Evolutionary conservation across 176 grass and related monocot genomes (phyloP).

Genomic region (Themeda triandra): DNA sequence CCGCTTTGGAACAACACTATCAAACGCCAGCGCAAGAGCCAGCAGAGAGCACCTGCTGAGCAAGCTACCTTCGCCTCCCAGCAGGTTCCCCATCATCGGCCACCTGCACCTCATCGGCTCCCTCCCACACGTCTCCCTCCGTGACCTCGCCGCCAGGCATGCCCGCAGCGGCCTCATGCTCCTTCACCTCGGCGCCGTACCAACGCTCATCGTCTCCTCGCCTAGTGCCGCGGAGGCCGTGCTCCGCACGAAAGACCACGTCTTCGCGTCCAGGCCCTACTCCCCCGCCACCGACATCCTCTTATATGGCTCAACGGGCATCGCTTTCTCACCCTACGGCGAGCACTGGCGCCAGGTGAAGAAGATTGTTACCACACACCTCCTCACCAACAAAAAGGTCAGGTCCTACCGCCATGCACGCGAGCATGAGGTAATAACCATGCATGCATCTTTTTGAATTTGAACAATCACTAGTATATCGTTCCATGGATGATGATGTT

Average conservation of each 20-base stretch:
- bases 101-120: slow-evolving; percentile 31
- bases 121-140: slow-evolving; percentile 29
- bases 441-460: too few relatives aligned
- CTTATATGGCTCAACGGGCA: background rate
- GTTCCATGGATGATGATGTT: too few relatives aligned
- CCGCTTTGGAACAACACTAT: background rate
- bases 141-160: slow-evolving; percentile 12
- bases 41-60: background rate
- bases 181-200: slow-evolving; percentile 43
- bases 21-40: too few relatives aligned
- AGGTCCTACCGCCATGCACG: background rate
- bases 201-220: slow-evolving; percentile 35
- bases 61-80: slow-evolving; percentile 33
- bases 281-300: background rate
- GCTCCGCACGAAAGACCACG: background rate
- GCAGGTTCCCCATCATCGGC: slow-evolving; percentile 30
- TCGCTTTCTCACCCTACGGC: too few relatives aligned
- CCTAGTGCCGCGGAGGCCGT: slow-evolving; percentile 7
- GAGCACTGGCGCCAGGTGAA: background rate
- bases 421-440: background rate
- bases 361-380: background rate
- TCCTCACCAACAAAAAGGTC: background rate
- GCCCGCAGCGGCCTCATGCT: slow-evolving; percentile 13
- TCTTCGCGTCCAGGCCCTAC: background rate
- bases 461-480: too few relatives aligned